These are phyloP conservation scores for Sclerotinia subarctica DNA, from an alignment of 2,329 filamentous ascomycete species.

Conservation along the genomic window DNA sequence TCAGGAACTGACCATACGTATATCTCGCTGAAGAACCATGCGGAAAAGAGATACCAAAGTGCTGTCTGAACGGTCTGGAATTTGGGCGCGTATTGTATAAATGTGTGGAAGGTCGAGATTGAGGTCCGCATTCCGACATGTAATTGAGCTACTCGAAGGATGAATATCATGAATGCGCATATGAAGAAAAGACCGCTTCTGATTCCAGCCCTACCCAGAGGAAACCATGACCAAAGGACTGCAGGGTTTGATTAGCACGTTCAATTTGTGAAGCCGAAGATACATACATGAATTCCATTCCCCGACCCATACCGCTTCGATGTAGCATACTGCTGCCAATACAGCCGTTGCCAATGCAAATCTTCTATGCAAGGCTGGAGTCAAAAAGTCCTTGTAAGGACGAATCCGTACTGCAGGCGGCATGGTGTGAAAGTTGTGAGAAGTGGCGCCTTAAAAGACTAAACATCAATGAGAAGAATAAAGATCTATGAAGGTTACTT, in stretches of 20 bases:
- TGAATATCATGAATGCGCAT: slow-evolving; percentile 71
- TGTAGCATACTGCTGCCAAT: slow-evolving; percentile 68
- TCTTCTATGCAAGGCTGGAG: slow-evolving; percentile 79
- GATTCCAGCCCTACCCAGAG: slow-evolving; percentile 70
- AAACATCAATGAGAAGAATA: not conserved
- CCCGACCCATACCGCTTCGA: slow-evolving; percentile 67
- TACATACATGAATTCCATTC: slow-evolving; percentile 58
- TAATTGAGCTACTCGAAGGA: slow-evolving; percentile 81
- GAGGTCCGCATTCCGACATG: slow-evolving; percentile 73
- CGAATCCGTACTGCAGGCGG: slow-evolving; percentile 38
- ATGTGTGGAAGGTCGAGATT: slow-evolving; percentile 62
- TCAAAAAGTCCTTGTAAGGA: slow-evolving; percentile 70
- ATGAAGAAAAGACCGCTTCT: slow-evolving; percentile 74
- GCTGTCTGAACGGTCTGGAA: slow-evolving; percentile 63
- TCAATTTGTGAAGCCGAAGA: slow-evolving; percentile 14
- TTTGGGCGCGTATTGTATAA: slow-evolving; percentile 54
- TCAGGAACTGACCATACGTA: slow-evolving; percentile 70
- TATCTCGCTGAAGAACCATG: slow-evolving; percentile 73
- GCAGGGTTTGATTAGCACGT: slow-evolving; percentile 19
- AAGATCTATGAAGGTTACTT: slow-evolving; percentile 20
- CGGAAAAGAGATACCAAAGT: slow-evolving; percentile 74
- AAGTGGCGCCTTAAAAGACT: not conserved
- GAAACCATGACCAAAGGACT: slow-evolving; percentile 88
- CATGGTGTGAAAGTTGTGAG: slow-evolving; percentile 27
- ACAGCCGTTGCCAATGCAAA: slow-evolving; percentile 76